These are phyloP conservation scores for Coemansia sp. DNA, from an alignment of 192 early-diverging fungal genomes.

Conservation along the genomic window DNA sequence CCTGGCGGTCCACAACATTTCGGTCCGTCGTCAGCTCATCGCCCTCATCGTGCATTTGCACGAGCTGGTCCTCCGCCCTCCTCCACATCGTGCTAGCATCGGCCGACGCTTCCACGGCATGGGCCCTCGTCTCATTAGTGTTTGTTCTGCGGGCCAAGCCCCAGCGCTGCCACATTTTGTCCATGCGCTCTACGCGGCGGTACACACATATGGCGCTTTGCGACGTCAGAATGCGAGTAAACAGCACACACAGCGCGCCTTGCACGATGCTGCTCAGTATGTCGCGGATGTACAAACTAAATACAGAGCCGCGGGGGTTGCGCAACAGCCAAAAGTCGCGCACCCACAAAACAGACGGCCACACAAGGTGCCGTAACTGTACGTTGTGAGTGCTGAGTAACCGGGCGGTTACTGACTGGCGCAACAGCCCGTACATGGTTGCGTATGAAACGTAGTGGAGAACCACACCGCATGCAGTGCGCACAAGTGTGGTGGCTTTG, in stretches of 20 bases:
- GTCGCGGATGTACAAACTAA: slow-evolving; percentile 32
- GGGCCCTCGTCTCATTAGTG: neutral
- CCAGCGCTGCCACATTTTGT: neutral
- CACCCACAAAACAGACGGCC: slow-evolving; percentile 15
- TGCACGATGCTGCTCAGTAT: slow-evolving; percentile 11
- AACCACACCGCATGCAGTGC: neutral
- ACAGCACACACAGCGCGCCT: neutral
- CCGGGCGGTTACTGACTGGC: slow-evolving; percentile 25
- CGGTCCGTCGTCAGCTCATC: neutral
- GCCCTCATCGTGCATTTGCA: neutral
- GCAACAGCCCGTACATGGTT: slow-evolving; percentile 33
- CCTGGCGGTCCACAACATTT: neutral
- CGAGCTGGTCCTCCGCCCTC: neutral
- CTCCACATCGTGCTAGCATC: neutral
- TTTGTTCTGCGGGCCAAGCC: neutral
- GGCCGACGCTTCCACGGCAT: neutral
- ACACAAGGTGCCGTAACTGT: neutral
- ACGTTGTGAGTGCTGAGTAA: neutral
- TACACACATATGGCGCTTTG: slow-evolving; percentile 4
- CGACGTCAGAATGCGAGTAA: slow-evolving; percentile 13
- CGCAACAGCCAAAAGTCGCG: slow-evolving; percentile 16
- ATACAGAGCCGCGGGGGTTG: slow-evolving; percentile 22
- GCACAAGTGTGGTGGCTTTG: neutral
- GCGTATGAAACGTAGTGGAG: slow-evolving; percentile 28
- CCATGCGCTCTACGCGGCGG: slow-evolving; percentile 1